phyloP scores from a whole-genome alignment of 495 filamentous ascomycete genomes.

The Neurospora sublineolata region DNA sequence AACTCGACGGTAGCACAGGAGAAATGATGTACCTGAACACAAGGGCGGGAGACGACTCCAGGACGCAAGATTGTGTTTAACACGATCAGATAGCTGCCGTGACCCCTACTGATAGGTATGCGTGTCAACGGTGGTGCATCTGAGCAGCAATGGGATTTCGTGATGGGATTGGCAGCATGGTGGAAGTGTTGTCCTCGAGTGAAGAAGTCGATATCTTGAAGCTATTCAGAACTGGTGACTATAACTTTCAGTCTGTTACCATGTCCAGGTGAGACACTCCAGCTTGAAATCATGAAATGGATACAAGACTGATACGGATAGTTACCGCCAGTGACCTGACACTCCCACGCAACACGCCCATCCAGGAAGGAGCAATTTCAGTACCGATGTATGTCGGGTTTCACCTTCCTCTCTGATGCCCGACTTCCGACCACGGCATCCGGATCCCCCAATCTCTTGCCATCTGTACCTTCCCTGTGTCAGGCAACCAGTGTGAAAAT shows the following conservation, averaged over 20 bases:
- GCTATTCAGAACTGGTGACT: background rate
- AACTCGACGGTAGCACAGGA: background rate
- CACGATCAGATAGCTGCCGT: background rate
- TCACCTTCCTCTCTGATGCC: background rate
- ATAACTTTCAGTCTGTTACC: background rate
- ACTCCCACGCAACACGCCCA: background rate
- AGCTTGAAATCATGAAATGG: background rate
- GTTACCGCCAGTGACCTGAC: background rate
- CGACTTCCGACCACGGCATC: background rate
- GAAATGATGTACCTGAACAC: background rate
- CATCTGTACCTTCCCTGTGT: background rate
- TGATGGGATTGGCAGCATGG: background rate
- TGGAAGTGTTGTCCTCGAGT: background rate
- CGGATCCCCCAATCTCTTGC: background rate
- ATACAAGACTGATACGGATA: background rate
- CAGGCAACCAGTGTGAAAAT: background rate
- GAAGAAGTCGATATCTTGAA: background rate
- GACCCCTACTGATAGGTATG: background rate
- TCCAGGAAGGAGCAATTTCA: background rate
- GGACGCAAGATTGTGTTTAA: background rate
- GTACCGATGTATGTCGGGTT: background rate
- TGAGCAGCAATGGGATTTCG: background rate
- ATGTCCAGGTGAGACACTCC: background rate
- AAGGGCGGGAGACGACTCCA: background rate
- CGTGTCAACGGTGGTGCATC: background rate